These are phyloP conservation scores for Leucaena leucocephala DNA, from an alignment of 306 rosid genomes.

Conservation along the genomic window DNA sequence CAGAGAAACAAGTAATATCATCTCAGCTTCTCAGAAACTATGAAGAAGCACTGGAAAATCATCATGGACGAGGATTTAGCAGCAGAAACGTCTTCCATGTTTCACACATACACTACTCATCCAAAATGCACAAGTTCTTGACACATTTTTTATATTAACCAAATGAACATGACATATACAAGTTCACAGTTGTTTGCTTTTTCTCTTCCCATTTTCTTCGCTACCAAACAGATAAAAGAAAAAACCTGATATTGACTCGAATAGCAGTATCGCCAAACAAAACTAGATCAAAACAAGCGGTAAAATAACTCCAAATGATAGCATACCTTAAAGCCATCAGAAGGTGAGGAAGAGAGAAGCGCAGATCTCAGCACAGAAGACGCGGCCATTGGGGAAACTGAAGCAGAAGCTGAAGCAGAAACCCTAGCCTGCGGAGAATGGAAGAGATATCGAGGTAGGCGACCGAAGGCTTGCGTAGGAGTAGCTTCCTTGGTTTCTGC, in stretches of 20 bases:
- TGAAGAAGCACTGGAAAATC: not conserved
- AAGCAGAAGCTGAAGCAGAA: conserved; percentile 31
- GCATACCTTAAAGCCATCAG: conserved; percentile 53
- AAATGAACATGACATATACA: conserved; percentile 1
- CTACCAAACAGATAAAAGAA: conserved; percentile 8
- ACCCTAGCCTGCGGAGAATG: conserved; percentile 33
- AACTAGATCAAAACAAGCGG: not conserved
- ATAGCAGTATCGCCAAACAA: not conserved
- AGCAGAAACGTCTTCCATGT: conserved; percentile 8
- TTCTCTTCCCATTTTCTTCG: conserved; percentile 18
- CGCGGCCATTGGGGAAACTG: conserved; percentile 61
- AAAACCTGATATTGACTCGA: not conserved
- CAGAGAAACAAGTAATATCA: not conserved
- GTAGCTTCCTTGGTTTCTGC: not conserved
- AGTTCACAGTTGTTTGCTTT: not conserved
- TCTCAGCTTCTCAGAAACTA: too few species aligned
- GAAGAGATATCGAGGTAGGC: not conserved
- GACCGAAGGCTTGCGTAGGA: not conserved
- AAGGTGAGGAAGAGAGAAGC: conserved; percentile 33
- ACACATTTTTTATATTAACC: not conserved
- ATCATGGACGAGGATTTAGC: not conserved
- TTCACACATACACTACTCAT: not conserved
- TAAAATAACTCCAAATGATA: not conserved
- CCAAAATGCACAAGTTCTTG: not conserved
- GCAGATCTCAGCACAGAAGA: conserved; percentile 73